Conservation (phyloP, 805 yeast genomes). For the Cyberlindnera mississippiensis region DNA sequence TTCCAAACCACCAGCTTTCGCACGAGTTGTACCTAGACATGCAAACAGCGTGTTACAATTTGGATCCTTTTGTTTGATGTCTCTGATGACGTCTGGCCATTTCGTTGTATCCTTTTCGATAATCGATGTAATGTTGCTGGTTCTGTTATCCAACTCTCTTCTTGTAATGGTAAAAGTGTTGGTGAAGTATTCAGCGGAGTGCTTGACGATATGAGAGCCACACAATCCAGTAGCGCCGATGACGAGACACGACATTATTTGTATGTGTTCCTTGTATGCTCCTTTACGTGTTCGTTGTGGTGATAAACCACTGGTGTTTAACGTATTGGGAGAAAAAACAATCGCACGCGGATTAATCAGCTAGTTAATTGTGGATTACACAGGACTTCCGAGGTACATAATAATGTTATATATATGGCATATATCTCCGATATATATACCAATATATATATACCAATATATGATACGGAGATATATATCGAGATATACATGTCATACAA, state of each 20-base stretch:
- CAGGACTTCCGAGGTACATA: no score
- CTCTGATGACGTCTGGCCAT: constrained; percentile 44
- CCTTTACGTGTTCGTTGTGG: no score
- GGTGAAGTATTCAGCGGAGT: constrained; percentile 35
- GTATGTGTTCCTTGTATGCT: no score
- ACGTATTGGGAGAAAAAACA: no score
- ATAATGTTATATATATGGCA: no score
- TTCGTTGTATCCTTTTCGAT: constrained; percentile 42
- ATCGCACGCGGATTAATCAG: no score
- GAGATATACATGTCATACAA: no score
- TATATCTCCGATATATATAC: no score
- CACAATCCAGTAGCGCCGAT: constrained; percentile 81
- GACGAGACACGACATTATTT: constrained; percentile 29
- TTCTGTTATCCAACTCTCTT: constrained; percentile 26
- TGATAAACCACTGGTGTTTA: no score
- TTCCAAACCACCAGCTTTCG: constrained; percentile 67
- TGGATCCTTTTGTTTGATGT: constrained; percentile 19
- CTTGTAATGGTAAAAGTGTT: constrained; percentile 51
- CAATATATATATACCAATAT: no score
- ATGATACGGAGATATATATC: no score
- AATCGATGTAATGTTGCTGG: constrained; percentile 29
- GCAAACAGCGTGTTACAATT: constrained; percentile 47
- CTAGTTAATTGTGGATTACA: no score
- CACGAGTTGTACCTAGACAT: constrained; percentile 73
- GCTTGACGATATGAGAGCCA: constrained; percentile 54